Conservation (phyloP, 305 asterid genomes). For the Ruellia speciosa region DNA sequence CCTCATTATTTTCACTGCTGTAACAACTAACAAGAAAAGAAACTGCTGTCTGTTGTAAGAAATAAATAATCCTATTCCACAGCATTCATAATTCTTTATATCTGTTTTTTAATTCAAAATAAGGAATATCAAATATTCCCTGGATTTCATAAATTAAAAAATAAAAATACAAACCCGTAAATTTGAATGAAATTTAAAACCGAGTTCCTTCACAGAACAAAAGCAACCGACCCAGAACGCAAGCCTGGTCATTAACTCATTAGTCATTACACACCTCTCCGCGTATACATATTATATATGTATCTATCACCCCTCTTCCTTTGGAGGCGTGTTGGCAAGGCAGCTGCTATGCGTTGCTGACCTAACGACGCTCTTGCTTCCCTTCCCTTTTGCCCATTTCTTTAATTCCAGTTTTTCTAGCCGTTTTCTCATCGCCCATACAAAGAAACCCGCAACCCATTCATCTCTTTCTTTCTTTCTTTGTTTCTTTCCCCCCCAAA, state of each 20-base stretch:
- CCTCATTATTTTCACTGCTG: not conserved
- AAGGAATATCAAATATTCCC: not conserved
- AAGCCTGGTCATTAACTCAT: not conserved
- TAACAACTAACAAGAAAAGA: too few species aligned
- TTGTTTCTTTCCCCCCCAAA: too few species aligned
- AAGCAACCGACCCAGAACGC: not conserved
- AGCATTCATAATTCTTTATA: too few species aligned
- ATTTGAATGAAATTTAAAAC: not conserved
- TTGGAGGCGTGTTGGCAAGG: conserved; percentile 24
- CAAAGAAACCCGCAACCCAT: not conserved
- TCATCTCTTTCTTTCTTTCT: not conserved
- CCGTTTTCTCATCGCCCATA: conserved; percentile 9
- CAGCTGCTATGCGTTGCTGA: conserved; percentile 36
- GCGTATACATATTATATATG: conserved; percentile 17
- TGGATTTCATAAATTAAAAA: not conserved
- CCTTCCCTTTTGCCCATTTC: conserved; percentile 20
- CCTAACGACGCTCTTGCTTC: conserved; percentile 26
- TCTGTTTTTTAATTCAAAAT: not conserved
- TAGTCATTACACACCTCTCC: too few species aligned
- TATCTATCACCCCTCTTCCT: not conserved
- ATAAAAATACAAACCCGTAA: not conserved
- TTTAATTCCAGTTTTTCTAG: conserved; percentile 19
- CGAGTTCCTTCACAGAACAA: too few species aligned
- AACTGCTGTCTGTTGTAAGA: not conserved
- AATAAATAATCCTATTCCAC: too few species aligned